phyloP scores from a whole-genome alignment of 1,284 basidiomycete genomes.

The Irpex sp. region DNA sequence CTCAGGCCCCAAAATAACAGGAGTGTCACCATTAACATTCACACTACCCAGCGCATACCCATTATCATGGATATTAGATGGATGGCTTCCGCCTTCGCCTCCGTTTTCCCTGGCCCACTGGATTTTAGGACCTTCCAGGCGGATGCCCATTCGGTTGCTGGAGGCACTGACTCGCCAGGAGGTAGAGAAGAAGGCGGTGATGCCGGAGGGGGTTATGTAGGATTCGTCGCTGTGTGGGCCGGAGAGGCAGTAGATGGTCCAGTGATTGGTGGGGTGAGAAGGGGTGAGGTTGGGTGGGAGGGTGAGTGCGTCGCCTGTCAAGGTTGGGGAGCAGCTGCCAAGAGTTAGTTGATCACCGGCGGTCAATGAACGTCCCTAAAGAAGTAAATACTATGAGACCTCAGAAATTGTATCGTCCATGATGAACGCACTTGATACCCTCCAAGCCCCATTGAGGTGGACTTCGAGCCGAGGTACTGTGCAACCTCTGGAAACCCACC shows the following conservation, averaged over 20 bases:
- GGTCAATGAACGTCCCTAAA: conserved; percentile 50
- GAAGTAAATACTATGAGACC: background rate
- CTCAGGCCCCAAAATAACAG: conserved; percentile 62
- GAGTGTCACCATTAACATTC: conserved; percentile 71
- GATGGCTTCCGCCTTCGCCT: conserved; percentile 71
- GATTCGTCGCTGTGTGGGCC: conserved; percentile 65
- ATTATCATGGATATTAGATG: conserved; percentile 69
- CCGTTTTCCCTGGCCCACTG: conserved; percentile 59
- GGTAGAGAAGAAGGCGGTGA: conserved; percentile 43
- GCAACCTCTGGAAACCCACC: conserved; percentile 63
- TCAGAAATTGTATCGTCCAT: no score
- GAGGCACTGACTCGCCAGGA: conserved; percentile 52
- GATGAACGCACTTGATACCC: conserved; percentile 64
- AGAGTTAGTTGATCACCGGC: conserved; percentile 43
- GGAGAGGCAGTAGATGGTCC: conserved; percentile 52
- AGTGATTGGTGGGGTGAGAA: conserved; percentile 41
- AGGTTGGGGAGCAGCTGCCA: conserved; percentile 25
- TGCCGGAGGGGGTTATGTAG: conserved; percentile 49
- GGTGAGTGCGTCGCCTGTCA: conserved; percentile 4
- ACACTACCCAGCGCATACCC: conserved; percentile 60
- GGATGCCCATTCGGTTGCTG: conserved; percentile 61
- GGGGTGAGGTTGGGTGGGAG: conserved; percentile 34
- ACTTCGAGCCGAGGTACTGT: conserved; percentile 58
- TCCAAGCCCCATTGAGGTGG: conserved; percentile 58
- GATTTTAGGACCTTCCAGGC: conserved; percentile 45